A percentile compares a stretch with the other conserved stretches of the same genome.
These are phyloP conservation scores for Saccharomyces mikatae DNA, from an alignment of 805 yeast species.

Conservation along the genomic window DNA sequence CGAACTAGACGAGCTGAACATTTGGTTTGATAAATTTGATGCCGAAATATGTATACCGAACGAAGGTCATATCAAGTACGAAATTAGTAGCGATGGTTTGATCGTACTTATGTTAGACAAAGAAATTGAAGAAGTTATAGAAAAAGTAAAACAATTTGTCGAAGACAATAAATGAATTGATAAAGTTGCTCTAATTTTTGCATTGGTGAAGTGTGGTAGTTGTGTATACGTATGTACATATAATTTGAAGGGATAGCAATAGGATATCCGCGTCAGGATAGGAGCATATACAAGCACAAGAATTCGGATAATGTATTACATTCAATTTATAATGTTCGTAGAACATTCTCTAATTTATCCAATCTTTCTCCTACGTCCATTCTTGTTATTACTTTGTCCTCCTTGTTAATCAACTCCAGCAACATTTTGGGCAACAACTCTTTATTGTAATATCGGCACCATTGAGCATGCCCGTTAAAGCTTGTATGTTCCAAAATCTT, in stretches of 20 bases:
- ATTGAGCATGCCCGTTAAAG: constrained; percentile 12
- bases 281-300: background rate
- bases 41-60: constrained; percentile 31
- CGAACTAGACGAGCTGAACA: constrained; percentile 26
- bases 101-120: constrained; percentile 28
- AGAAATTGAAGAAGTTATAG: constrained; percentile 21
- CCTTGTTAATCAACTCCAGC: background rate
- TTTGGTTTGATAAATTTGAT: constrained; percentile 33
- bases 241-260: background rate
- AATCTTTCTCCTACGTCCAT: background rate
- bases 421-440: constrained; percentile 6
- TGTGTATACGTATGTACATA: background rate
- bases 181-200: background rate
- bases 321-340: background rate
- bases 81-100: constrained; percentile 32
- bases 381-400: background rate
- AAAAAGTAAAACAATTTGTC: constrained; percentile 24
- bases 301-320: background rate
- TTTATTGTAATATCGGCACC: constrained; percentile 18
- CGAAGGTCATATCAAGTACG: constrained; percentile 33
- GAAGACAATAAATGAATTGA: constrained; percentile 6
- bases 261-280: background rate
- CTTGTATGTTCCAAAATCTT: constrained; percentile 2
- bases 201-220: background rate
- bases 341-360: background rate